phyloP scores from a whole-genome alignment of 495 filamentous ascomycete species.

The Penicillium verhagenii region DNA sequence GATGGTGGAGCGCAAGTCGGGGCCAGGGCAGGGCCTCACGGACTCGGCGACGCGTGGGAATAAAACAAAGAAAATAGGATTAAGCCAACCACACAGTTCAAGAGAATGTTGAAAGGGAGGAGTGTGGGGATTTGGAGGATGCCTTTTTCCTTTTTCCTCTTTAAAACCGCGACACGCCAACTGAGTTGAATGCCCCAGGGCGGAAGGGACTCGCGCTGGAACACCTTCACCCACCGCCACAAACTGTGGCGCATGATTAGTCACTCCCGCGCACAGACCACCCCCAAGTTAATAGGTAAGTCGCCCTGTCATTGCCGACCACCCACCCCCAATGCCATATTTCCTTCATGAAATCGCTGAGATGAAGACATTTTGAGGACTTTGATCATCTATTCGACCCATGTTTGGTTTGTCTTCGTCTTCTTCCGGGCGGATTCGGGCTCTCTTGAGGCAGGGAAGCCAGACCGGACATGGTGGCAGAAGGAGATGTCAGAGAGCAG shows the following conservation, averaged over 20 bases:
- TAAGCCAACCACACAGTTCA: not conserved
- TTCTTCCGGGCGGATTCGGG: not conserved
- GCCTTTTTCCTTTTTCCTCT: not conserved
- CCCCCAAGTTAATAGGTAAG: conserved; percentile 12
- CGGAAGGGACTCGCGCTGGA: conserved; percentile 26
- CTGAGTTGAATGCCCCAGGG: conserved; percentile 21
- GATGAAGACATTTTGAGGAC: not conserved
- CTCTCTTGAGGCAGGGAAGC: not conserved
- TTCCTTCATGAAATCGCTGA: conserved; percentile 2
- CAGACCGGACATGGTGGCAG: conserved; percentile 12
- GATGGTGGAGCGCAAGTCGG: conserved; percentile 27
- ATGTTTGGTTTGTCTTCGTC: not conserved
- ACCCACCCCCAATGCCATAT: not conserved
- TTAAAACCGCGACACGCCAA: conserved; percentile 7
- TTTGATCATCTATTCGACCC: conserved; percentile 6
- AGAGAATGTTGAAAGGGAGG: not conserved
- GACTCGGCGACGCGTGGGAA: conserved; percentile 24
- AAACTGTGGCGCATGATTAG: conserved; percentile 19
- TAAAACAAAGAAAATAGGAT: conserved; percentile 6
- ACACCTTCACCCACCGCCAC: conserved; percentile 19
- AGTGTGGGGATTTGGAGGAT: not conserved
- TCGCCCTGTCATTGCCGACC: not conserved
- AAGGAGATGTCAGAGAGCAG: conserved; percentile 31
- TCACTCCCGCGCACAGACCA: conserved; percentile 25
- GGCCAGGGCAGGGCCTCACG: conserved; percentile 17